Evolutionary conservation across 345 rosid species (phyloP), one percentile per base, ranked within the genome.

Genomic region (Geranium brycei): DNA sequence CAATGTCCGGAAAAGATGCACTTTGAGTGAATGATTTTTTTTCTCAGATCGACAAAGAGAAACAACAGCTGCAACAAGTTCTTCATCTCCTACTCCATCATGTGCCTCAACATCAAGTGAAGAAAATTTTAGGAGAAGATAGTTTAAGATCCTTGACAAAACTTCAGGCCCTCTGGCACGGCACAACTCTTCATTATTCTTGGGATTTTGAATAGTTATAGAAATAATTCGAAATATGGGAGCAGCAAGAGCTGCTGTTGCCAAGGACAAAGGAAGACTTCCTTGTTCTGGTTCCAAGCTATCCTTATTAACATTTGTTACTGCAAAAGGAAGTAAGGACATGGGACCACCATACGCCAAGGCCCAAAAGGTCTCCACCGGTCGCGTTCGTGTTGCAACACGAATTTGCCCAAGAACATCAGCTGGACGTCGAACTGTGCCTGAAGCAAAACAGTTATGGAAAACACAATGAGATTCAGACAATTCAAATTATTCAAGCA

Each of bases 401-500:
- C 88, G 92, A 51, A 91, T 96, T 81, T 95, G 99, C 78, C 99
- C 99, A 67, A 95, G 97, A 74, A 95, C 92, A 80, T 95, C 99
- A 60, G 91, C 99, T 31, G 97, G 99, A 65, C 99, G 80, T 61
- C 97, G 83, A 59, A 81, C 74, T 65, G 76, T 72, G 67, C 99
- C 99, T 88, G 76, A 68, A 73, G 71, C 65, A 70, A 63, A 70
- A 35, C 28, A 58, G 58, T 62, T 59, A 32, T 16, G 66, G 64
- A 64, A 64, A 57, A 66, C 71, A 58, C 31, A 69, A 65, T 57
- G 59, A 38, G 19, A 61, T 56, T 38, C 19, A 13, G 31, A 58
- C 16, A 38, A 2, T 17, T 41, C 31, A 61, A 64, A 64, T 40
- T 60, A 70, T 59, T 66, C 67, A 68, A 32, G 64, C 38, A 59